Base-by-base conservation (phyloP, 148 eudicot species). In the Rhododendron mucronatum region DNA sequence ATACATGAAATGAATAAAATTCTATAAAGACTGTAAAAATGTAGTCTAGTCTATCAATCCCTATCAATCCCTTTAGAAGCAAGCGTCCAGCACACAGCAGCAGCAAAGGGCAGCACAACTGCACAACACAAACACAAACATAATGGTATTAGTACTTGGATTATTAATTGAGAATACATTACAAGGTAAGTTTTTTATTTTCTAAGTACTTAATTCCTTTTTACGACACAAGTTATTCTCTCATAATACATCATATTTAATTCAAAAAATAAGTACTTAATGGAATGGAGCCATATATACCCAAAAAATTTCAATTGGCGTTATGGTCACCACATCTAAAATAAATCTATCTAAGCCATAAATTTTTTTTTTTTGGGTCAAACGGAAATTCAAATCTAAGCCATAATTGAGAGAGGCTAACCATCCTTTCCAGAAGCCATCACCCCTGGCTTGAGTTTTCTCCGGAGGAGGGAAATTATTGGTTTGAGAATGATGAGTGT, bases 401-500 rank as follows among this genome's bases (percentile, higher is more conserved):
- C 35, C 35, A 35, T 35, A 35, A 35, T 35, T 35, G 37, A 35
- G 37, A 35, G 37, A 35, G 37, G 48, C 83, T 85, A 44, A 85
- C 87, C 88, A 86, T 86, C 88, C 88, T 71, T 86, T 86, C 88
- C 84, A 86, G 88, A 86, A 86, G 84, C 88, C 88, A 18, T 86
- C 88, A 53, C 88, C 88, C 61, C 81, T 71, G 44, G 88, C 44
- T 71, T 82, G 45, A 82, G 88, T 86, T 47, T 80, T 65, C 26
- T 10, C 84, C 0, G 87, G 53, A 71, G 59, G 33, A n/a, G 85
- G 74, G 30, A n/a, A 18, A 35, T 35, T 55, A 1, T 44, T 65
- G 55, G 51, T 11, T 18, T 82, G 85, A 23, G 59, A 26, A 48
- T 86, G 85, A 37, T 86, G 85, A 37, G 51, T 63, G 44, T 41